phyloP scores from a whole-genome alignment of 441 rosid genomes.

The Euphorbia schlechtendalii region DNA sequence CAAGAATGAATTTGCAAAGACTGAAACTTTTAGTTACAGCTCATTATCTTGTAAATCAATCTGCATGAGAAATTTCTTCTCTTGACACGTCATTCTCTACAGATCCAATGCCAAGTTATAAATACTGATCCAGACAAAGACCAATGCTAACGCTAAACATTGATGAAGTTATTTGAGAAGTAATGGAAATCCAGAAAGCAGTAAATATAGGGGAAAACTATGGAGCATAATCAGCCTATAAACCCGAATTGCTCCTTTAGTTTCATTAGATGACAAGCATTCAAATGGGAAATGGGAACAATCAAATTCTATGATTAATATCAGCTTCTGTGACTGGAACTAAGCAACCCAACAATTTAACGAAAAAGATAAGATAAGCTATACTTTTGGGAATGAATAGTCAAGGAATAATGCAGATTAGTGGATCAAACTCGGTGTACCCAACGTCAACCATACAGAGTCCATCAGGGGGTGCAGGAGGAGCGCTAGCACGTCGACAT shows the following conservation, averaged over 20 bases:
- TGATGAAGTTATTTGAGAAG: too few species aligned
- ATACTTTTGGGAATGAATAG: not conserved
- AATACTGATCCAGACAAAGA: constrained; percentile 18
- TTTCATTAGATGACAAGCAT: not conserved
- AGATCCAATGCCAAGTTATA: constrained; percentile 20
- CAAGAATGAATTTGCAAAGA: constrained; percentile 28
- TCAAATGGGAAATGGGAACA: not conserved
- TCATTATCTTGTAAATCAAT: constrained; percentile 27
- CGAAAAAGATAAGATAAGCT: not conserved
- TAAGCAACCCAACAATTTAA: not conserved
- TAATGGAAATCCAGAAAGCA: too few species aligned
- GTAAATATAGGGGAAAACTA: too few species aligned
- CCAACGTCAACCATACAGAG: constrained; percentile 84
- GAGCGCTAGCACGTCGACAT: constrained; percentile 89
- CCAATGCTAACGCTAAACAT: not conserved
- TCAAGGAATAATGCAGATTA: constrained; percentile 39
- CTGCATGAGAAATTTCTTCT: constrained; percentile 15
- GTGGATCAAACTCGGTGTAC: constrained; percentile 58
- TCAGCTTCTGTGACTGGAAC: not conserved
- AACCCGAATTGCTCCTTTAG: too few species aligned
- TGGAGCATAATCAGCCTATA: too few species aligned
- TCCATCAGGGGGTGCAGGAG: constrained; percentile 86
- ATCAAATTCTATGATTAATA: not conserved
- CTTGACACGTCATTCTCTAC: constrained; percentile 7
- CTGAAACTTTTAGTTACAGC: constrained; percentile 26